Evolutionary conservation across 2,329 filamentous ascomycete species (phyloP), one percentile per base, ranked within the genome.

Genomic region (Aspergillus sp.): DNA sequence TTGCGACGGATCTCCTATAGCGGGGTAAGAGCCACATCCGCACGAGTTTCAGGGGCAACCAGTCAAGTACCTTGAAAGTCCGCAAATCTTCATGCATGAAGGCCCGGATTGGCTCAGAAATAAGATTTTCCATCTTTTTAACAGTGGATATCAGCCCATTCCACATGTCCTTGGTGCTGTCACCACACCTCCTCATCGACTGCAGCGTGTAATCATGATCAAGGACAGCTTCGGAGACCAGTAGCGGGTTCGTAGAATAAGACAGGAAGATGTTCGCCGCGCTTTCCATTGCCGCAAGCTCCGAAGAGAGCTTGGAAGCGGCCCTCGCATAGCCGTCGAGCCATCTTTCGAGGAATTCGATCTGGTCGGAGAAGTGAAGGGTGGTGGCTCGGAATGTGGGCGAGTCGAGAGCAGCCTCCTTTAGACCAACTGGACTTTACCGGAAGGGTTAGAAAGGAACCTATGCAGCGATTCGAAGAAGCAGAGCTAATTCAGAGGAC

Each of bases 171-270:
- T 89, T 88, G 57, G 92, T 89, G 5, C 91, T 91, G 66, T 99
- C 94, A 17, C 89, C 90, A 72, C 93, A 90, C 59, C 90, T 86
- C 76, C 90, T 91, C 75, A 98, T 85, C 15, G 93, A 92, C 62
- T 96, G 82, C 51, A 96, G 82, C 0, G 93, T 95, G 76, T 98
- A 98, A 78, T 99, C 95, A 78, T 96, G 92, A 73, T 99, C 95
- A 71, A 99, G 83, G 56, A 94, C 85, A 57, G 90, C 89, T 76
- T 97, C 93, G 61, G 90, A 91, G 58, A 92, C 83, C 58, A 88
- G 85, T 21, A 85, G 76, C 4, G 90, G 88, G 25, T 91, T 91
- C n/a, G 88, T 84, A 30, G 91, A 88, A 66, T 90, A 88, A 62
- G 86, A 81, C 17, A 97, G 82, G 72, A 95, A 95, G 57, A 81